Conservation (phyloP, 1,284 basidiomycete species). For the Singerocomus inundabilis region DNA sequence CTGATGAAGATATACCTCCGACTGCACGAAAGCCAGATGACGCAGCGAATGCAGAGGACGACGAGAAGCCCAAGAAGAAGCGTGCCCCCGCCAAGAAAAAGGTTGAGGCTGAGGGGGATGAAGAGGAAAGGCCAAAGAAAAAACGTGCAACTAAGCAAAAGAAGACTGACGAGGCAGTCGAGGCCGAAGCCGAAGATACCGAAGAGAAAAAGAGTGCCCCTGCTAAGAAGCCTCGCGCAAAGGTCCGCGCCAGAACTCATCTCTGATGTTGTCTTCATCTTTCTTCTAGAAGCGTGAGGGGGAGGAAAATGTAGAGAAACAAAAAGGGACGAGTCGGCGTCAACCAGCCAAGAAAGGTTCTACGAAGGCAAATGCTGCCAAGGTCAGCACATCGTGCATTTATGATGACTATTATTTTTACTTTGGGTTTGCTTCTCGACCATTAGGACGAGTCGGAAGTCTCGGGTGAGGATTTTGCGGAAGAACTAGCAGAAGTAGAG, state of each 20-base stretch:
- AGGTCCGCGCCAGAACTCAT: conserved; percentile 31
- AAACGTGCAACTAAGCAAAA: conserved; percentile 39
- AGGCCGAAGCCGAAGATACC: conserved; percentile 34
- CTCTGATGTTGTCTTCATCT: conserved; percentile 11
- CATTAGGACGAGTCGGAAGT: conserved; percentile 31
- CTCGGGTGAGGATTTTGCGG: conserved; percentile 34
- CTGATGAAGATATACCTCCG: conserved; percentile 75
- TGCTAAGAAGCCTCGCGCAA: conserved; percentile 40
- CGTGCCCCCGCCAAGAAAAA: conserved; percentile 41
- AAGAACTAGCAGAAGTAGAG: conserved; percentile 29
- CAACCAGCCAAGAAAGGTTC: conserved; percentile 26
- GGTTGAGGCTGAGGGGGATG: conserved; percentile 42
- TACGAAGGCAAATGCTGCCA: conserved; percentile 32
- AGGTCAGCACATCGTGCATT: conserved; percentile 31
- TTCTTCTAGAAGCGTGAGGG: conserved; percentile 38
- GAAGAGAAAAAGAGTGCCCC: conserved; percentile 41
- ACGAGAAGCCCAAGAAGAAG: conserved; percentile 41
- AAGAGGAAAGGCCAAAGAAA: conserved; percentile 39
- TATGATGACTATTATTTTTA: too few relatives aligned
- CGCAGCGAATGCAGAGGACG: conserved; percentile 42
- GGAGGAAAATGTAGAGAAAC: conserved; percentile 40
- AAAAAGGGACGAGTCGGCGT: conserved; percentile 36
- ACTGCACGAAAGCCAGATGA: conserved; percentile 58
- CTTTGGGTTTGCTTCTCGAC: neutral
- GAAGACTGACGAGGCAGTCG: conserved; percentile 42